Evolutionary conservation across 257 asterid genomes (phyloP).

Genomic region (Solanum corneliomulleri): DNA sequence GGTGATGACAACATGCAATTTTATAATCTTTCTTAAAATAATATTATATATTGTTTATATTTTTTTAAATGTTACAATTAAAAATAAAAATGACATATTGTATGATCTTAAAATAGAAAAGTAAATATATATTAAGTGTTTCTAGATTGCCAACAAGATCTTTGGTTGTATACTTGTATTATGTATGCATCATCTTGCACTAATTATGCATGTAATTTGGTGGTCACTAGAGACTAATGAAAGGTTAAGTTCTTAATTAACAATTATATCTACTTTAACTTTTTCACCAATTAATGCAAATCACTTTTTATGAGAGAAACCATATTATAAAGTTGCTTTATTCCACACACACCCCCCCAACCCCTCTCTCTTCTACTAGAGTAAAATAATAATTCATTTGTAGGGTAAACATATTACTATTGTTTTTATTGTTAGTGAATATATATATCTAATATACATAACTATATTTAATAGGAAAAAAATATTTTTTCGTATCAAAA

Average conservation of each 20-base stretch:
- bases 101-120: background rate
- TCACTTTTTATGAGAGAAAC: background rate
- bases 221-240: background rate
- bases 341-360: background rate
- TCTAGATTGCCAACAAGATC: background rate
- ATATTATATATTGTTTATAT: background rate
- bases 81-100: background rate
- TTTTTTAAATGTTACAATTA: background rate
- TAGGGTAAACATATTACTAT: too few species aligned
- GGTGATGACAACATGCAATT: background rate
- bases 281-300: background rate
- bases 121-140: background rate
- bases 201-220: background rate
- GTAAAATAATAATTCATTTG: background rate
- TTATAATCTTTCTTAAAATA: background rate
- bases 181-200: background rate
- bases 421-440: too few species aligned
- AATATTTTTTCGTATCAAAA: too few species aligned
- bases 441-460: too few species aligned
- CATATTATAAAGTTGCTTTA: background rate
- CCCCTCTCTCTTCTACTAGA: too few species aligned
- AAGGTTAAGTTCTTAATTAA: background rate
- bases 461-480: too few species aligned
- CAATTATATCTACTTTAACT: background rate
- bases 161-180: background rate